Base-by-base conservation (phyloP, 148 eudicot genomes). In the Rhododendron ovatum region DNA sequence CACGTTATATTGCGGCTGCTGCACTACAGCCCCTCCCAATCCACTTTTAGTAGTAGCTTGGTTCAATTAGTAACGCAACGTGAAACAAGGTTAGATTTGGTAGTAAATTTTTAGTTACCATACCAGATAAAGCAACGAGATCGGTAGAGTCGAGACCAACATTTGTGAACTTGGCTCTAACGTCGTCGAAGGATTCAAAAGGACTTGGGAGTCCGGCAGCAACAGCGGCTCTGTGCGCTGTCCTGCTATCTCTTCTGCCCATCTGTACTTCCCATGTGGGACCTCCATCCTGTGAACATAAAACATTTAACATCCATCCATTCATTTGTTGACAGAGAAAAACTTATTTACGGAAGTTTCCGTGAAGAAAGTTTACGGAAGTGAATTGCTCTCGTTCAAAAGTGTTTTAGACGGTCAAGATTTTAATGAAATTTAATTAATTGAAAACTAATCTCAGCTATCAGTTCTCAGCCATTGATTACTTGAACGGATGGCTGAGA, bases 111-210 rank as follows among this genome's bases (percentile, higher is more conserved):
- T 26, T 22, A 59, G 65, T 47, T 78, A 41, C 43, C 43, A 6
- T 89, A 89, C 91, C 91, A 3, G 91, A 89, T 87, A 89, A 79
- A n/a, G 89, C 91, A n/a, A 89, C 89, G 15, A 89, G 53, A 71
- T 89, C 91, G 48, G 85, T 83, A 4, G 63, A 43, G 33, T 87
- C 65, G 61, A 89, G 78, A n/a, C 88, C 88, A 1, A 82, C 69
- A 18, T 24, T 81, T 18, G 82, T 12, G 65, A 87, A 87, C 80
- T 87, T 87, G 2, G 50, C 26, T 20, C 71, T 86, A 67, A 87
- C 45, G 0, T 2, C 11, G 6, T 8, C 12, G 12, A 89, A 28
- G 79, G 3, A 3, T n/a, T 87, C 89, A 48, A 78, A 77, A 26
- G 86, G 82, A n/a, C 74, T 71, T 10, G 86, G 89, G 75, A 87